Conservation (phyloP, 768 basidiomycete genomes). For the Suillus luteus region DNA sequence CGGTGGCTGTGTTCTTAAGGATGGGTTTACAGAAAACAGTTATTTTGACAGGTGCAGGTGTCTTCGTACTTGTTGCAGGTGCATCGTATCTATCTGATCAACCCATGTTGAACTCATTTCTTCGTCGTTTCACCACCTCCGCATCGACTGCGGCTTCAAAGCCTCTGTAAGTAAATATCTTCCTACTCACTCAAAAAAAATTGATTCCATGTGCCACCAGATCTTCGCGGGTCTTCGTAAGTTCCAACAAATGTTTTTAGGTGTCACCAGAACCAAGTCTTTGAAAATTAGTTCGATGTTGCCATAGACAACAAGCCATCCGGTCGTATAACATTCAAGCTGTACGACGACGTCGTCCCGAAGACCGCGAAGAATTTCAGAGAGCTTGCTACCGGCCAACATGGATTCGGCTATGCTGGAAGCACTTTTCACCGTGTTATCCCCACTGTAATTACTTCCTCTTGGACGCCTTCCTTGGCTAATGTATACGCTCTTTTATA, state of each 20-base stretch:
- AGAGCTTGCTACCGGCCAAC: conserved; percentile 67
- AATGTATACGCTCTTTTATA: conserved; percentile 19
- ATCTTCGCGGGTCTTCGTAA: conserved; percentile 35
- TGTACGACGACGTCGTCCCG: conserved; percentile 83
- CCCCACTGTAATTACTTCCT: conserved; percentile 44
- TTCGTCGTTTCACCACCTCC: conserved; percentile 9
- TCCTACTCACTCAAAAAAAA: neutral
- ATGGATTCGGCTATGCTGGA: conserved; percentile 71
- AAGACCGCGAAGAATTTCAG: conserved; percentile 82
- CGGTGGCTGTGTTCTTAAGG: neutral
- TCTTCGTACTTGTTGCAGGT: conserved; percentile 1
- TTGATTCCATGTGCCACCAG: neutral
- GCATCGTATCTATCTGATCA: conserved; percentile 8
- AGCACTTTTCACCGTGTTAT: conserved; percentile 76
- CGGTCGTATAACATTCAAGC: conserved; percentile 79
- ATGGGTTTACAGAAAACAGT: conserved; percentile 7
- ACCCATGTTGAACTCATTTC: conserved; percentile 5
- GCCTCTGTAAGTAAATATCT: neutral
- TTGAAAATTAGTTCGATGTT: conserved; percentile 57
- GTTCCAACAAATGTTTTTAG: neutral
- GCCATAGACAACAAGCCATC: conserved; percentile 58
- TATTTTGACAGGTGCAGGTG: conserved; percentile 7
- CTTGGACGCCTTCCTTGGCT: neutral
- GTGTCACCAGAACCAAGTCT: conserved; percentile 1
- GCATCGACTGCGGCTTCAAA: conserved; percentile 1